Conservation (phyloP, 768 basidiomycete genomes). For the Dioszegia crocea region DNA sequence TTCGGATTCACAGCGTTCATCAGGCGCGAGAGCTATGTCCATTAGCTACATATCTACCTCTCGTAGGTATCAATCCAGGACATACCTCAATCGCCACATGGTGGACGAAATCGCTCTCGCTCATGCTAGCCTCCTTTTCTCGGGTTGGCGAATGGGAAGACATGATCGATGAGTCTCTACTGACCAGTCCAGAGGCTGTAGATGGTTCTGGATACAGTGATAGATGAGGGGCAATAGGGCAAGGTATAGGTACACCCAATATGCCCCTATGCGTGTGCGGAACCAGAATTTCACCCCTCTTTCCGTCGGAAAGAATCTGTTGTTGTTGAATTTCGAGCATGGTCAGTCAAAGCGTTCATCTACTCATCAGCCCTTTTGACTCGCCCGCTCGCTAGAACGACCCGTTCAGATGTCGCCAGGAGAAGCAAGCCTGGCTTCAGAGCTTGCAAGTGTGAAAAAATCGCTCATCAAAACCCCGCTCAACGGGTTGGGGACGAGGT, state of each 20-base stretch:
- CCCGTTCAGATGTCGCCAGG: background rate
- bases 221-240: too few species aligned
- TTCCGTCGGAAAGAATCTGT: background rate
- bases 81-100: conserved; percentile 49
- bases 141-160: conserved; percentile 19
- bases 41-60: conserved; percentile 45
- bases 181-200: too few species aligned
- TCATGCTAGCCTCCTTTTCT: conserved; percentile 1
- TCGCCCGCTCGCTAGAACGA: background rate
- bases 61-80: background rate
- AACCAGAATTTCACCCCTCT: background rate
- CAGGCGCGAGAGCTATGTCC: conserved; percentile 59
- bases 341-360: background rate
- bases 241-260: too few species aligned
- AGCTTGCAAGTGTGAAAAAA: conserved; percentile 6
- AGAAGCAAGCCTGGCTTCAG: background rate
- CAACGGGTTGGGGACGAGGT: conserved; percentile 1
- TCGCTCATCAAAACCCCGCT: conserved; percentile 1
- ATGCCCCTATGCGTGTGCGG: too few species aligned
- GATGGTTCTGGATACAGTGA: background rate
- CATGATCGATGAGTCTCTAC: conserved; percentile 2
- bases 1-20: conserved; percentile 79
- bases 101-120: conserved; percentile 42
- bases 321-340: conserved; percentile 4
- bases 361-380: background rate